phyloP scores from a whole-genome alignment of 2,329 filamentous ascomycete species.

The Penicillium sp. region DNA sequence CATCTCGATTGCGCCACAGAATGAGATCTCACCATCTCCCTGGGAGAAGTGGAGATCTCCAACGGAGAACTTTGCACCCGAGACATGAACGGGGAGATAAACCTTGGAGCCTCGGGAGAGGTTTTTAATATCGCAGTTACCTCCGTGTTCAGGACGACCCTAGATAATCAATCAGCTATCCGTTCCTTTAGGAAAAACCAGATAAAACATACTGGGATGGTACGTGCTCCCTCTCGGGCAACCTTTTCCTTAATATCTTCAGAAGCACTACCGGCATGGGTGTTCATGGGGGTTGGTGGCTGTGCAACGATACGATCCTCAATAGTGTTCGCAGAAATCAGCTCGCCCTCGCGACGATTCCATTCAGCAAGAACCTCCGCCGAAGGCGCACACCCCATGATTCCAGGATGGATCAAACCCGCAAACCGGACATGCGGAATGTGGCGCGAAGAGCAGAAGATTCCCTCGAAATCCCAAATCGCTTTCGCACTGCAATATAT shows the following conservation, averaged over 20 bases:
- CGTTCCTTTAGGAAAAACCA: background rate
- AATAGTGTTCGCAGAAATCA: constrained; percentile 68
- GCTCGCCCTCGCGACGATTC: constrained; percentile 79
- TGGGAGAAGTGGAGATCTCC: constrained; percentile 87
- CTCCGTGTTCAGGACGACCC: constrained; percentile 80
- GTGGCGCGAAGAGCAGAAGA: constrained; percentile 81
- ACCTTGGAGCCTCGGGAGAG: constrained; percentile 76
- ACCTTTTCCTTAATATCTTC: constrained; percentile 64
- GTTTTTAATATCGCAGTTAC: constrained; percentile 92
- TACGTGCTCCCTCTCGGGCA: constrained; percentile 75
- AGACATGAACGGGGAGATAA: constrained; percentile 83
- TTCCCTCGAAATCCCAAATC: constrained; percentile 76
- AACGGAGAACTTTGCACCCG: constrained; percentile 84
- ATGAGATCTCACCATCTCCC: constrained; percentile 88
- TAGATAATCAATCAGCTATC: constrained; percentile 6
- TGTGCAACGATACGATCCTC: constrained; percentile 72
- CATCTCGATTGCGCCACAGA: constrained; percentile 91
- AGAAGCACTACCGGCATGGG: constrained; percentile 68
- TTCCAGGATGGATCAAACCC: constrained; percentile 87
- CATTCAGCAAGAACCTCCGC: constrained; percentile 74
- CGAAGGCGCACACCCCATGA: constrained; percentile 84
- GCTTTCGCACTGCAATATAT: constrained; percentile 57
- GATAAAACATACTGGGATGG: constrained; percentile 62
- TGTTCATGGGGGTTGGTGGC: constrained; percentile 70
- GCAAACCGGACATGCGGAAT: constrained; percentile 85